phyloP scores from a whole-genome alignment of 768 basidiomycete genomes.

The Russula foetens region DNA sequence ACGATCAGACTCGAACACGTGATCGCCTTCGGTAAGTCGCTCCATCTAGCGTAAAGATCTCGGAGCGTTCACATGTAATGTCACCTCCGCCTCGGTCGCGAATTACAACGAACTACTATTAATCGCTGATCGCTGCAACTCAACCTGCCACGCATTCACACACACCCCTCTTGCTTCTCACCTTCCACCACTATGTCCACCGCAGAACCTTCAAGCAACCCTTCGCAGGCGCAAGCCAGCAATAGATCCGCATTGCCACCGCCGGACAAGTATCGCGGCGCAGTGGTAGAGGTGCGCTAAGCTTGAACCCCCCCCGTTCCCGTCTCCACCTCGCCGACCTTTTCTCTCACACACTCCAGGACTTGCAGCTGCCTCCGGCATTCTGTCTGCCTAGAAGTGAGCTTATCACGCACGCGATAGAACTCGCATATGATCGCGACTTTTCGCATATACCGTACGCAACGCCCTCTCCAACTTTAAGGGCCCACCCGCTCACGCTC shows the following conservation, averaged over 20 bases:
- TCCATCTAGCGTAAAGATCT: background rate
- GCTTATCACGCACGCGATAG: slow-evolving; percentile 66
- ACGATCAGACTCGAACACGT: background rate
- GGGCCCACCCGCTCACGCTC: background rate
- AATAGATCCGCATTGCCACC: background rate
- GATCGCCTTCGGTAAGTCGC: background rate
- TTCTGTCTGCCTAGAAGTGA: slow-evolving; percentile 71
- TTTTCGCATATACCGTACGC: slow-evolving; percentile 88
- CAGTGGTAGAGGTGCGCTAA: slow-evolving; percentile 72
- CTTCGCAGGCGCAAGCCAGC: background rate
- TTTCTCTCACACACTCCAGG: slow-evolving; percentile 32
- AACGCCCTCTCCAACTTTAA: background rate
- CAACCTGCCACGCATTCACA: background rate
- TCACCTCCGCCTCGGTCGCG: slow-evolving; percentile 11
- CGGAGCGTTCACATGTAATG: background rate
- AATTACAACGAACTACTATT: background rate
- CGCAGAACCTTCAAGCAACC: background rate
- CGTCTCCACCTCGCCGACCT: background rate
- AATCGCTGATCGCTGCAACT: no score
- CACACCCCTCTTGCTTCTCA: background rate
- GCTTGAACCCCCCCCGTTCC: background rate
- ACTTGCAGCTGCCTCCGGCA: slow-evolving; percentile 79
- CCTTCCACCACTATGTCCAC: slow-evolving; percentile 9
- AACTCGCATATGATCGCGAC: slow-evolving; percentile 87
- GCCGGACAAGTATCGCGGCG: slow-evolving; percentile 71